These are phyloP conservation scores for Cyclotella sp. DNA, from an alignment of 108 stramenopile species.

Conservation along the genomic window DNA sequence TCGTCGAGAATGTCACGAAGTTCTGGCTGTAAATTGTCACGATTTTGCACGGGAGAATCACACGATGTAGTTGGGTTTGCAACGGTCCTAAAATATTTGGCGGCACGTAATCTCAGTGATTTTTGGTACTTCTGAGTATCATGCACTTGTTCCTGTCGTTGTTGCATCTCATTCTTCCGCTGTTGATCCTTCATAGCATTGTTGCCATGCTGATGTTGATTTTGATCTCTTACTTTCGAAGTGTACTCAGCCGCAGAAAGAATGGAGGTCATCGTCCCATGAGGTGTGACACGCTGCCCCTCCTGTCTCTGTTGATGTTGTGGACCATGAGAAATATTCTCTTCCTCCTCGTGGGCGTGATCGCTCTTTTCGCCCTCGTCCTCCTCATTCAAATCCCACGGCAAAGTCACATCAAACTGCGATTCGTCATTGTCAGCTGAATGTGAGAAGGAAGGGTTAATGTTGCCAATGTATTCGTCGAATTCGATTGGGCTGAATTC, in stretches of 20 bases:
- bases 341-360: constrained; percentile 4
- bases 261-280: constrained; percentile 42
- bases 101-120: constrained; percentile 1
- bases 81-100: neutral
- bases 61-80: neutral
- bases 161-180: neutral
- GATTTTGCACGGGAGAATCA: neutral
- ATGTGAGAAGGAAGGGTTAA: neutral
- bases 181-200: neutral
- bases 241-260: constrained; percentile 22
- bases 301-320: neutral
- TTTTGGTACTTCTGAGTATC: constrained; percentile 5
- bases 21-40: neutral
- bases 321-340: neutral
- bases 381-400: neutral
- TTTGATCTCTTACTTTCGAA: neutral
- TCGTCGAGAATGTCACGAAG: no score
- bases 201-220: neutral
- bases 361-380: constrained; percentile 13
- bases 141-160: neutral
- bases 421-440: constrained; percentile 2
- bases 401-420: neutral
- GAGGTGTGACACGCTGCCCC: constrained; percentile 17
- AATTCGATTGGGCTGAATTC: constrained; percentile 10
- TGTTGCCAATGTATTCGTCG: constrained; percentile 19